phyloP scores from a whole-genome alignment of 495 filamentous ascomycete species.

The Hyaloscypha bicolor region DNA sequence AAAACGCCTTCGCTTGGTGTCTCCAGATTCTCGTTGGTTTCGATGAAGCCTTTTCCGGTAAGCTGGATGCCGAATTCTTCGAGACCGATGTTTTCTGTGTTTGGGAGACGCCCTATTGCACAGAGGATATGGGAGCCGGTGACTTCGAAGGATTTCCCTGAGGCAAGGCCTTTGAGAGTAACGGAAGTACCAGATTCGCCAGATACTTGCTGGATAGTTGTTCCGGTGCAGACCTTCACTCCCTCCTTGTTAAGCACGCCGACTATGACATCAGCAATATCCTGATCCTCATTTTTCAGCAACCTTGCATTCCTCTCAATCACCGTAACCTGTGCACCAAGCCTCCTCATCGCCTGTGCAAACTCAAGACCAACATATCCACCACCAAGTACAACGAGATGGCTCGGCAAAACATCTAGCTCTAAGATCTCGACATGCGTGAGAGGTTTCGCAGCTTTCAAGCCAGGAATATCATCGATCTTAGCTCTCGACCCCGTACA shows the following conservation, averaged over 20 bases:
- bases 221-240: background rate
- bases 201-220: background rate
- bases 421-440: conserved; percentile 6
- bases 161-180: background rate
- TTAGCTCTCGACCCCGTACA: conserved; percentile 9
- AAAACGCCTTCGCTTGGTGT: background rate
- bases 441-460: background rate
- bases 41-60: background rate
- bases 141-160: background rate
- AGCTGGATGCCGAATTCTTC: background rate
- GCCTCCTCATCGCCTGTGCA: conserved; percentile 4
- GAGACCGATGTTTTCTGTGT: background rate
- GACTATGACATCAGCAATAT: background rate
- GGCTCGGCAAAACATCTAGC: background rate
- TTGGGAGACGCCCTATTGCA: conserved; percentile 2
- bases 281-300: conserved; percentile 6
- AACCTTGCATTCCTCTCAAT: background rate
- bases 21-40: background rate
- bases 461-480: conserved; percentile 8
- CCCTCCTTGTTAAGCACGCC: conserved; percentile 1
- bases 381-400: conserved; percentile 4
- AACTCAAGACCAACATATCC: conserved; percentile 12
- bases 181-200: background rate
- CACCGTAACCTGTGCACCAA: conserved; percentile 1
- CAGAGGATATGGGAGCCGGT: conserved; percentile 9